Base-by-base conservation (phyloP, 2,329 filamentous ascomycete genomes). In the Alternaria brassicicola region DNA sequence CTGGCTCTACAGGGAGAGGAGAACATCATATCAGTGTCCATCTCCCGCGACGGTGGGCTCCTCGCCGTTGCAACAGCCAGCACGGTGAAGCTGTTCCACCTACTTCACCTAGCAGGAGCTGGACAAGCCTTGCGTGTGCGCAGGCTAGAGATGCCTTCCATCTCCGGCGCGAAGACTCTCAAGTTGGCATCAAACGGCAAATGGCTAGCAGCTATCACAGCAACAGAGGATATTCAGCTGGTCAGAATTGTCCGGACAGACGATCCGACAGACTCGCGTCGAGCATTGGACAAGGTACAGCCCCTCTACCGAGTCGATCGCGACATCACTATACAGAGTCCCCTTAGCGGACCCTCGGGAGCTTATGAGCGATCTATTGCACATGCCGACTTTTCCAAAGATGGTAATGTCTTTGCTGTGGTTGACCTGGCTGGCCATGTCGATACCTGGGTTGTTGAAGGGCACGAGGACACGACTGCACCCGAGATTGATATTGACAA, bases 381-480 rank as follows among this genome's bases (percentile, higher is more conserved):
- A 33, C 89, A 91, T 52, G 76, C 89, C 25, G 83, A 88, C 2
- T 97, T 98, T 76, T 93, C 93, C 9, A 82, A 88, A 5, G 90
- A 97, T 73, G 92, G 91, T 73, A 87, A 85, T 64, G 86, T 96
- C 62, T 80, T 98, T 45, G 93, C 90, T 8, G 86, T 88, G 28
- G 88, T 89, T 46, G 94, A 97, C 75, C 78, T 97, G 51, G 88
- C 90, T 41, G 95, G 95, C 41, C 92, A 89, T 76, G 83, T 98
- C 30, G 93, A 98, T 72, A 92, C 89, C 17, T 99, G 93, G 91
- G 80, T 92, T 1, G 78, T 96, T 53, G 84, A 86, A 70, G 84
- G 84, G 35, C 76, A 84, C 59, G 81, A 85, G 66, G 83, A 86
- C 64, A 63, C 72, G 2, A 79, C 78, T 13, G 78, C 81, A 21